Percentiles rank a stretch among this genome's conserved stretches.
These are phyloP conservation scores for Penicillium sp. DNA, from an alignment of 2,329 filamentous ascomycete species.

Conservation along the genomic window DNA sequence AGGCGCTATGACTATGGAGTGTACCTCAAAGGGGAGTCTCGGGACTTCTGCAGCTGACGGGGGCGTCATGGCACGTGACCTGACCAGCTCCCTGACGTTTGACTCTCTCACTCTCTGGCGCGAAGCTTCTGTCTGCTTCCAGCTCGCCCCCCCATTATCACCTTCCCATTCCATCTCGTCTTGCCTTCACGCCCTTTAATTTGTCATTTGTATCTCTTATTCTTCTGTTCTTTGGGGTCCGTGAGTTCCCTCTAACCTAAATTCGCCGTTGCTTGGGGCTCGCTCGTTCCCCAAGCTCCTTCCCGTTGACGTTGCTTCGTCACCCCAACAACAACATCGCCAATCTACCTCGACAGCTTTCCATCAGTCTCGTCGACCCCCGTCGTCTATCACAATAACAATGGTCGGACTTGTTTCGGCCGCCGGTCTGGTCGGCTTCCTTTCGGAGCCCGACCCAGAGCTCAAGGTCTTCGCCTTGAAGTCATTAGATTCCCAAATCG, in stretches of 20 bases:
- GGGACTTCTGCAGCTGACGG: constrained; percentile 2
- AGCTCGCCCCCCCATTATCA: constrained; percentile 27
- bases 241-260: neutral
- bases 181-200: constrained; percentile 22
- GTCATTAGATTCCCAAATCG: constrained; percentile 93
- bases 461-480: constrained; percentile 94
- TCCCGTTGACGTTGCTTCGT: constrained; percentile 38
- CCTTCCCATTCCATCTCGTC: constrained; percentile 24
- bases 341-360: constrained; percentile 16
- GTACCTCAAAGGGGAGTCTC: no score
- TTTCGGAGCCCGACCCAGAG: constrained; percentile 91
- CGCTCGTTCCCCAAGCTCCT: constrained; percentile 30
- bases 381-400: constrained; percentile 31
- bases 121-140: constrained; percentile 32
- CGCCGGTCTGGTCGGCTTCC: constrained; percentile 90
- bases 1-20: no score
- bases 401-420: constrained; percentile 97
- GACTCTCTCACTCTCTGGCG: constrained; percentile 32
- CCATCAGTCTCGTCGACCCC: constrained; percentile 12
- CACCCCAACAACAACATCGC: constrained; percentile 30
- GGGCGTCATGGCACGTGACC: constrained; percentile 24
- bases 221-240: neutral
- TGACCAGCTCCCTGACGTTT: constrained; percentile 34
- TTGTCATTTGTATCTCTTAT: constrained; percentile 10
- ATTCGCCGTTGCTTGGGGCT: constrained; percentile 21